Base-by-base conservation (phyloP, 371 early-diverging fungal genomes). In the Nosema granulosis region DNA sequence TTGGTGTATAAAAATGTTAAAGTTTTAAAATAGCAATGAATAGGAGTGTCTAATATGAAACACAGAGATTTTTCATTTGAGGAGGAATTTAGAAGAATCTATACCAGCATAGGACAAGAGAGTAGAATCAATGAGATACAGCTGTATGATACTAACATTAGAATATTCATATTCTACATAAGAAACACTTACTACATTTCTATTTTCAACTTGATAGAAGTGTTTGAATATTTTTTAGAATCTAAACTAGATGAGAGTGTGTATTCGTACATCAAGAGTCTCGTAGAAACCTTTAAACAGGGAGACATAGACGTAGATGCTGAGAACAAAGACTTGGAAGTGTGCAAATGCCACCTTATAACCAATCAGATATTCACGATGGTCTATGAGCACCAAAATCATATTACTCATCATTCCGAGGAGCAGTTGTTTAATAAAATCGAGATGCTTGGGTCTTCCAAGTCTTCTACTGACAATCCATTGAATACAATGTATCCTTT, bases 401-500 rank as follows among this genome's bases (percentile, higher is more conserved):
- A 63, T 20, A 2, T 35, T 32, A 9, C 4, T 1, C 32, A 63
- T 2, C 18, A 2, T 18, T 32, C 32, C 32, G 63, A 63, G 32
- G 34, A 32, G 24, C 22, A 16, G 1, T 3, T 63, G 1, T 63
- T 63, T 63, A 22, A 37, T 4, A 9, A 13, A 3, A 63, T 63
- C 37, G 63, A 35, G 3, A 63, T 63, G 1, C 26, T n/a, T 9
- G 9, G 9, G 26, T 3, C 9, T 59, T 2, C 18, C 32, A 24
- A 63, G 4, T 3, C 18, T 11, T 35, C 1, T 9, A 20, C 3
- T 2, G 4, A 4, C 3, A 9, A 3, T 18, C 18, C 13, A 35
- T 2, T 65, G 26, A 62, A 61, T 50, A 28, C 59, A 24, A 35
- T 56, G 32, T 72, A 29, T 63, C 74, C 74, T 52, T 63, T 65